Evolutionary conservation across 345 rosid genomes (phyloP).

Genomic region (Balakata baccata): DNA sequence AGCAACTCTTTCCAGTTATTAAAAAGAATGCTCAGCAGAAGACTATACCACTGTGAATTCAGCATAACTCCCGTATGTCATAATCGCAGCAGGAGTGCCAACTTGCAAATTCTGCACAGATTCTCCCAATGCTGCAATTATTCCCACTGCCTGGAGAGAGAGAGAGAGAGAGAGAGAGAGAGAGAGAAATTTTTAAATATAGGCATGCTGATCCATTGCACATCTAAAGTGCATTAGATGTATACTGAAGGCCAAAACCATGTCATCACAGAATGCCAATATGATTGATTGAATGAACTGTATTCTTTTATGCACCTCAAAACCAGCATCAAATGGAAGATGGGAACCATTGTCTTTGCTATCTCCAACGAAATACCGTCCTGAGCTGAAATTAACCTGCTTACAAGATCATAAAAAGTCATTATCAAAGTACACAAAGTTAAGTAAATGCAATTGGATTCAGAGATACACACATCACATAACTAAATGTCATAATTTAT

Average conservation of each 20-base stretch:
- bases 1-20: slow-evolving; percentile 12
- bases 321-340: slow-evolving; percentile 95
- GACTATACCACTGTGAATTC: slow-evolving; percentile 59
- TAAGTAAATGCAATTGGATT: not conserved
- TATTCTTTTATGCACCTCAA: slow-evolving; percentile 53
- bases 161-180: not conserved
- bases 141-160: slow-evolving; percentile 77
- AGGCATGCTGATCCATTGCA: slow-evolving; percentile 4
- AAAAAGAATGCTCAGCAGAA: slow-evolving; percentile 13
- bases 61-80: slow-evolving; percentile 86
- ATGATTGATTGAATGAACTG: slow-evolving; percentile 9
- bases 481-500: not conserved
- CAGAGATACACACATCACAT: not conserved
- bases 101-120: slow-evolving; percentile 64
- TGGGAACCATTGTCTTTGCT: slow-evolving; percentile 37
- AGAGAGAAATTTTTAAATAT: not conserved
- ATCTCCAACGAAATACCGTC: slow-evolving; percentile 69
- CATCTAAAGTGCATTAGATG: not conserved
- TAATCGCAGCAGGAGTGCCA: slow-evolving; percentile 91
- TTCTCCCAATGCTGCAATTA: slow-evolving; percentile 83
- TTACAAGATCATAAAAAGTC: slow-evolving; percentile 15
- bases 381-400: slow-evolving; percentile 97
- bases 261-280: slow-evolving; percentile 16
- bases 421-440: not conserved
- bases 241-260: not conserved